Evolutionary conservation across 2,329 filamentous ascomycete genomes (phyloP).

Genomic region (Zymoseptoria brevis): DNA sequence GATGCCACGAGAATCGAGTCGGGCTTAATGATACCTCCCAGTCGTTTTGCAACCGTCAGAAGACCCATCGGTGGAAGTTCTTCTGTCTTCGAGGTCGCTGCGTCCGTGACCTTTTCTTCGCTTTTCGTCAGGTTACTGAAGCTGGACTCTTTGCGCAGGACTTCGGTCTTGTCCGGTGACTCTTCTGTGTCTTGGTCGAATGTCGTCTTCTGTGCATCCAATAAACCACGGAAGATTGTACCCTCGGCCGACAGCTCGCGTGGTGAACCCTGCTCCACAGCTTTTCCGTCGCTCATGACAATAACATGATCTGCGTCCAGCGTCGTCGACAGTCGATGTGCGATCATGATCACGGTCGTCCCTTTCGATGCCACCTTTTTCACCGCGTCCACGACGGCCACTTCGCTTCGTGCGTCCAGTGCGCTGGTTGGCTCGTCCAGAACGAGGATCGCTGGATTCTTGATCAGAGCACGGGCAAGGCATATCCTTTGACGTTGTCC

Average conservation of each 20-base stretch:
- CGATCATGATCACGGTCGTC: conserved; percentile 63
- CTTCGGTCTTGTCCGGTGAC: conserved; percentile 1
- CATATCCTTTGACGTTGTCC: conserved; percentile 42
- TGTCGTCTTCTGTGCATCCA: conserved; percentile 22
- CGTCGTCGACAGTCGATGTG: conserved; percentile 68
- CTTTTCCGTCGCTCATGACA: conserved; percentile 61
- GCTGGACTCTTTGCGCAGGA: neutral
- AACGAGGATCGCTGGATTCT: conserved; percentile 38
- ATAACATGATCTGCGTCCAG: conserved; percentile 75
- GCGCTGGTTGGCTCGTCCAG: conserved; percentile 42
- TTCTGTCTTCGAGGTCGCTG: neutral
- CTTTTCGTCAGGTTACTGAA: neutral
- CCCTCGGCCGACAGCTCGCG: conserved; percentile 42
- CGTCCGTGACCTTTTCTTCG: neutral
- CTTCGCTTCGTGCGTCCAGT: conserved; percentile 38
- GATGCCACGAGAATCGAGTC: conserved; percentile 34
- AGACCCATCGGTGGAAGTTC: conserved; percentile 4
- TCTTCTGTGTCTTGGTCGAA: conserved; percentile 2
- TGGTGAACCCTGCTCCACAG: conserved; percentile 56
- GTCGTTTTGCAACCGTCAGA: conserved; percentile 8
- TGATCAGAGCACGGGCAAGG: conserved; percentile 40
- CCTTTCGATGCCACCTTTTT: conserved; percentile 34
- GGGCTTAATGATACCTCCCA: conserved; percentile 22
- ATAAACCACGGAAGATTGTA: conserved; percentile 22
- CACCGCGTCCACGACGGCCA: conserved; percentile 37